phyloP scores from a whole-genome alignment of 345 rosid species.

The Gynandropsis gynandra region DNA sequence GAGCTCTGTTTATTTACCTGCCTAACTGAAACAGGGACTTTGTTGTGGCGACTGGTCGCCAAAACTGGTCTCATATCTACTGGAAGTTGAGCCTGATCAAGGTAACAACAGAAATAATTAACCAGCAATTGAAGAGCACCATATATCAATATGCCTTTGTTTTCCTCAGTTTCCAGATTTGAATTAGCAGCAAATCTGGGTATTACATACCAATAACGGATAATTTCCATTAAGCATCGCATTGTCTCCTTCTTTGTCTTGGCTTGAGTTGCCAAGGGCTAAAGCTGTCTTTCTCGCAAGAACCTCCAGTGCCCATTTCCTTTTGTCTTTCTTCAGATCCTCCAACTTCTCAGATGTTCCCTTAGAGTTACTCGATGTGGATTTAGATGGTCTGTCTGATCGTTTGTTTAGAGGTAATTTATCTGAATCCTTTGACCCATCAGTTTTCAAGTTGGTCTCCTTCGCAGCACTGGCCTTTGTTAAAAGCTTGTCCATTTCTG shows the following conservation, averaged over 20 bases:
- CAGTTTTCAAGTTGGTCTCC: conserved; percentile 35
- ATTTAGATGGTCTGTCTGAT: conserved; percentile 21
- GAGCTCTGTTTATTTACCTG: conserved; percentile 45
- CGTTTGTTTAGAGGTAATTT: conserved; percentile 30
- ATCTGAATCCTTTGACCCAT: conserved; percentile 29
- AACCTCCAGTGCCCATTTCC: conserved; percentile 89
- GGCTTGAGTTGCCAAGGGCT: conserved; percentile 38
- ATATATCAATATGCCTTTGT: conserved; percentile 5
- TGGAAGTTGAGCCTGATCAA: conserved; percentile 79
- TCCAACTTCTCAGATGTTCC: conserved; percentile 35
- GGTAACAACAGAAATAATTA: conserved; percentile 23
- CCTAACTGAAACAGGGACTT: conserved; percentile 76
- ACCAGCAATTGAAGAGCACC: conserved; percentile 18
- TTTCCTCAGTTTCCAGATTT: not conserved
- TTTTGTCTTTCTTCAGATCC: conserved; percentile 69
- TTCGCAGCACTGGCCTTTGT: conserved; percentile 38
- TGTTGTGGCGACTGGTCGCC: conserved; percentile 67
- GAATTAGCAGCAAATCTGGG: not conserved
- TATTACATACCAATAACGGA: conserved; percentile 68
- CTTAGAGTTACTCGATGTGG: conserved; percentile 33
- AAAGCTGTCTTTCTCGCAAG: conserved; percentile 86
- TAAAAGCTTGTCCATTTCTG: conserved; percentile 32
- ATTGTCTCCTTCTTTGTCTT: conserved; percentile 50
- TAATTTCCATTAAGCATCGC: conserved; percentile 64
- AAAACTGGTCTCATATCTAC: conserved; percentile 71